Percentiles rank a stretch among this genome's conserved stretches.
These are phyloP conservation scores for Phalaenopsis hybrid DNA, from an alignment of 116 monocot genomes.

Conservation along the genomic window DNA sequence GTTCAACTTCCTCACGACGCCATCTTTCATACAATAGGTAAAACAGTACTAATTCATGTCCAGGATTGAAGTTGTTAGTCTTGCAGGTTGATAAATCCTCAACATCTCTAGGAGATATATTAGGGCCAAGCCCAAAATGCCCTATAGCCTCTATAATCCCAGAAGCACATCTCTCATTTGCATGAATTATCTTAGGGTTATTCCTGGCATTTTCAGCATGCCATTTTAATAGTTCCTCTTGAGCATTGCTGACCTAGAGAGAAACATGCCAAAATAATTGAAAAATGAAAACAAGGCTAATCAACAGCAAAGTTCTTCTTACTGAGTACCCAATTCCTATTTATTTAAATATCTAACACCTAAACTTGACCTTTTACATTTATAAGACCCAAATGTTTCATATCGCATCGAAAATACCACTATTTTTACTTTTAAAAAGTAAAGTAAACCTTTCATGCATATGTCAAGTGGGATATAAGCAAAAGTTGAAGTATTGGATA, in stretches of 20 bases:
- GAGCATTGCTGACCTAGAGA: constrained; percentile 80
- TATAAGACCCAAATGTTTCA: too few relatives aligned
- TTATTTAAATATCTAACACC: too few relatives aligned
- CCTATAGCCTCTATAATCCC: constrained; percentile 88
- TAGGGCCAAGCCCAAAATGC: constrained; percentile 75
- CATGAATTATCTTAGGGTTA: constrained; percentile 70
- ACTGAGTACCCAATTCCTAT: background rate
- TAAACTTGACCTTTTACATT: too few relatives aligned
- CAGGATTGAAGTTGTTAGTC: constrained; percentile 36
- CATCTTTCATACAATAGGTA: constrained; percentile 66
- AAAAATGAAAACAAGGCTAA: constrained; percentile 1
- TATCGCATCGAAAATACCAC: too few relatives aligned
- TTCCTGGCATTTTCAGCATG: constrained; percentile 56
- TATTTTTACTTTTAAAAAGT: too few relatives aligned
- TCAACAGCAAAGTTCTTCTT: background rate
- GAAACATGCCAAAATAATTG: background rate
- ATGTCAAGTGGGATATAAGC: too few relatives aligned
- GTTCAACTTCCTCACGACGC: constrained; percentile 49
- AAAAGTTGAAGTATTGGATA: too few relatives aligned
- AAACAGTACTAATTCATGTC: constrained; percentile 47
- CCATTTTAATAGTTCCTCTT: constrained; percentile 85
- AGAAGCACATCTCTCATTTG: constrained; percentile 75
- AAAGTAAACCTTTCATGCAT: too few relatives aligned
- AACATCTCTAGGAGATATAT: constrained; percentile 59
- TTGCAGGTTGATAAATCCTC: constrained; percentile 31